These are phyloP conservation scores for Rubia peregrina DNA, from an alignment of 305 asterid species.

Conservation along the genomic window DNA sequence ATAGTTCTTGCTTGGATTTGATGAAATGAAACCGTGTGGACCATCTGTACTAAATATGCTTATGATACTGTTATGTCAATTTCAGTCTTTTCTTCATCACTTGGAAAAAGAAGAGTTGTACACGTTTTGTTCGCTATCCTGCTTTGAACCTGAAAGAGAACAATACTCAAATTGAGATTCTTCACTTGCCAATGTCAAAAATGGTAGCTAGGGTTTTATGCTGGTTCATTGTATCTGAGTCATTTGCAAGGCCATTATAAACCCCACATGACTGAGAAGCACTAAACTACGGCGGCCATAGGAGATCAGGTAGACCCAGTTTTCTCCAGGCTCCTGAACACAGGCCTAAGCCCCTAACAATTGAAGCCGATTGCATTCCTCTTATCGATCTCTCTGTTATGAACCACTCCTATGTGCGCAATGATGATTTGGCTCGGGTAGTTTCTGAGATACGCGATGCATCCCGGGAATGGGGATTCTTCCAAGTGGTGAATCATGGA, in stretches of 20 bases:
- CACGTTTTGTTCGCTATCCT: not conserved
- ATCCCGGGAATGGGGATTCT: conserved; percentile 65
- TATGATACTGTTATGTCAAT: not conserved
- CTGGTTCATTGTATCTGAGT: conserved; percentile 5
- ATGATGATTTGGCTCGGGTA: conserved; percentile 23
- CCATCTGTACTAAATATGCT: not conserved
- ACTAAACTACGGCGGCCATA: conserved; percentile 29
- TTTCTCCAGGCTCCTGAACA: conserved; percentile 53
- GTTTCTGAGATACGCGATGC: conserved; percentile 46
- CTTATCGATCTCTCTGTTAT: conserved; percentile 44
- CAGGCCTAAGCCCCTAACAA: conserved; percentile 42
- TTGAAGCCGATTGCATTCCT: conserved; percentile 47
- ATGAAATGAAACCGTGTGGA: not conserved
- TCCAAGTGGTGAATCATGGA: conserved; percentile 73
- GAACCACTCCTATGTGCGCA: conserved; percentile 1
- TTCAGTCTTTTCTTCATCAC: not conserved
- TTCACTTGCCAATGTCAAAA: not conserved
- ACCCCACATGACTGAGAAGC: not conserved
- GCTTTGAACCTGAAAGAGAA: not conserved
- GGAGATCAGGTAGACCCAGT: conserved; percentile 46
- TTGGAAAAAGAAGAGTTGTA: not conserved
- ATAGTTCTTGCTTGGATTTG: conserved; percentile 9
- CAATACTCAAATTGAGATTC: conserved; percentile 5
- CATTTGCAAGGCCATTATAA: not conserved
- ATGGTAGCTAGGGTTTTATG: not conserved